Evolutionary conservation across 805 yeast genomes (phyloP).

Genomic region (Pichia occidentalis): DNA sequence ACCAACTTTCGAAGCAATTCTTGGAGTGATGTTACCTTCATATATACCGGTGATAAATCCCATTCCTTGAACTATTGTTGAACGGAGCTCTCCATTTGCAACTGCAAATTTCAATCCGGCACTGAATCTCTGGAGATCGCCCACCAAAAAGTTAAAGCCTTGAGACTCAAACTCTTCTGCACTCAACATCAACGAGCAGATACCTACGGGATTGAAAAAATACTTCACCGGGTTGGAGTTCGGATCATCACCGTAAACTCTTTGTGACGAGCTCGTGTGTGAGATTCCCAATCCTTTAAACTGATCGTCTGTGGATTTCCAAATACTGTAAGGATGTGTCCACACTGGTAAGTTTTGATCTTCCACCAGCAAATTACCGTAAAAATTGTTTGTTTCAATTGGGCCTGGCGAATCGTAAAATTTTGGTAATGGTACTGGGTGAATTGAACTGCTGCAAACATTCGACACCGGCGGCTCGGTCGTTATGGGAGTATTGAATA

Average conservation of each 20-base stretch:
- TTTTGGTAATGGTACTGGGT: constrained; percentile 57
- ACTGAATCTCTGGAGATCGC: constrained; percentile 29
- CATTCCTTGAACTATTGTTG: constrained; percentile 72
- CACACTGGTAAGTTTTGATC: constrained; percentile 64
- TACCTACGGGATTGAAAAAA: constrained; percentile 63
- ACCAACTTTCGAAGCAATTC: constrained; percentile 59
- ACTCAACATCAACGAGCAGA: constrained; percentile 52
- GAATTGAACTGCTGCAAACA: constrained; percentile 48
- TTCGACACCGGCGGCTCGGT: constrained; percentile 17
- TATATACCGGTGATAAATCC: constrained; percentile 68
- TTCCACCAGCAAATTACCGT: constrained; percentile 62
- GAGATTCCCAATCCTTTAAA: constrained; percentile 60
- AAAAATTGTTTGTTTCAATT: constrained; percentile 72
- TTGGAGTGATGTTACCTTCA: constrained; percentile 47
- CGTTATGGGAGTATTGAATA: constrained; percentile 21
- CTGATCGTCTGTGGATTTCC: constrained; percentile 42
- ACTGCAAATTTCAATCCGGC: constrained; percentile 30
- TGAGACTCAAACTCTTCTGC: constrained; percentile 35
- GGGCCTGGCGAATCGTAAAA: constrained; percentile 40
- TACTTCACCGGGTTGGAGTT: constrained; percentile 36
- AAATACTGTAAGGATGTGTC: constrained; percentile 77
- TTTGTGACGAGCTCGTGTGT: constrained; percentile 51
- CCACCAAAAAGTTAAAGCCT: constrained; percentile 22
- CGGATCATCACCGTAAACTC: constrained; percentile 66
- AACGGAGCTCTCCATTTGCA: constrained; percentile 26